Conservation (phyloP, 2,329 filamentous ascomycete genomes). For the Diaporthe longicolla region DNA sequence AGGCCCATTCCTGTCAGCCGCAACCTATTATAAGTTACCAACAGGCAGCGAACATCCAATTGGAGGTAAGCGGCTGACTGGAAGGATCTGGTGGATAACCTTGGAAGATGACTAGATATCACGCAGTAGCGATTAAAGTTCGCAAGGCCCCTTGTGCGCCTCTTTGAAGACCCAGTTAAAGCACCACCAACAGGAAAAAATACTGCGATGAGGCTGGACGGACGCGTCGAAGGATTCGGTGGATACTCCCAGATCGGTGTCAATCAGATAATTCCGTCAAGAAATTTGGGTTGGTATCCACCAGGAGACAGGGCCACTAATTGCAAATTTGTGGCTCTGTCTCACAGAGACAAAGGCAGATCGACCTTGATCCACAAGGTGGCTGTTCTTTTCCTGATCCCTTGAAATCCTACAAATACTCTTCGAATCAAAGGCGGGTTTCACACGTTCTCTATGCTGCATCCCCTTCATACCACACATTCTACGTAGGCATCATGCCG, state of each 20-base stretch:
- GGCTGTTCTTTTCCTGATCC: not conserved
- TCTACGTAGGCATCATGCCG: not conserved
- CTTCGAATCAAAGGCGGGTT: not conserved
- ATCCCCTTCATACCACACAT: not conserved
- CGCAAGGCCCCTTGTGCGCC: not conserved
- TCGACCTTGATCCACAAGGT: not conserved
- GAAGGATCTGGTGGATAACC: constrained; percentile 10
- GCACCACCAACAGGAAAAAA: constrained; percentile 1
- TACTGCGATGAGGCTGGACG: not conserved
- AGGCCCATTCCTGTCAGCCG: too few species aligned
- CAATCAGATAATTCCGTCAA: not conserved
- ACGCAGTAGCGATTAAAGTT: not conserved
- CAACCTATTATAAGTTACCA: not conserved
- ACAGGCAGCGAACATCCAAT: not conserved
- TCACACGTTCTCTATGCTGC: not conserved
- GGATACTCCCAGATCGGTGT: not conserved
- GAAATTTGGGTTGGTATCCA: not conserved
- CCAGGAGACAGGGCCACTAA: not conserved
- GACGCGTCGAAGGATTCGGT: too few species aligned
- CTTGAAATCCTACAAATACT: not conserved
- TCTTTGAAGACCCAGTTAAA: not conserved
- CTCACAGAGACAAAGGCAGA: not conserved
- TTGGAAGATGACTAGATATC: too few species aligned
- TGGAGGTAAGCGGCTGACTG: not conserved
- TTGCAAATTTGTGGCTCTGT: not conserved